Percentiles rank a stretch among this genome's conserved stretches.
Conservation (phyloP, 176 grass and related monocot genomes). For the Raddia guianensis region DNA sequence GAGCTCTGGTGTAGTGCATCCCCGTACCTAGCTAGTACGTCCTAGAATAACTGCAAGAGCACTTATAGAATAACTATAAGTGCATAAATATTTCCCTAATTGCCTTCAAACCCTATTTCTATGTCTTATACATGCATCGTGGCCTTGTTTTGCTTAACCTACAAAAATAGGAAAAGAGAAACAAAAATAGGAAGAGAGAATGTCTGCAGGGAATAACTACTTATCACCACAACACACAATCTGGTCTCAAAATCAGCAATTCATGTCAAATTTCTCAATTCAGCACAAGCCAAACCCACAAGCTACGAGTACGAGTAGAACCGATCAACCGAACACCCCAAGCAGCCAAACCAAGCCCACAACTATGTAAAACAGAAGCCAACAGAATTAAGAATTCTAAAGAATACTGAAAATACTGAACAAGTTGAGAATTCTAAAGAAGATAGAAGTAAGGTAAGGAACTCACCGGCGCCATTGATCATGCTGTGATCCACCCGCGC, state of each 20-base stretch:
- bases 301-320: too few species aligned
- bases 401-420: background rate
- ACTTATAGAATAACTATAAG: background rate
- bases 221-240: background rate
- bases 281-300: background rate
- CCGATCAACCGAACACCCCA: background rate
- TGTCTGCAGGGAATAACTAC: background rate
- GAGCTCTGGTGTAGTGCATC: background rate
- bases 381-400: constrained; percentile 18
- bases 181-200: constrained; percentile 1
- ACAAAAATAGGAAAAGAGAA: constrained; percentile 1
- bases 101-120: constrained; percentile 20
- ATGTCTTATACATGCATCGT: background rate
- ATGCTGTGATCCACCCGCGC: constrained; percentile 59
- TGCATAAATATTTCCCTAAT: background rate
- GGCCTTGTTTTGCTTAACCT: background rate
- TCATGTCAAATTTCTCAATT: constrained; percentile 11
- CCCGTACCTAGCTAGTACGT: background rate
- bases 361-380: constrained; percentile 24
- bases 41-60: background rate
- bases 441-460: background rate
- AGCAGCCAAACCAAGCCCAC: background rate
- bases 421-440: constrained; percentile 19
- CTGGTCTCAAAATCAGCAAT: background rate
- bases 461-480: constrained; percentile 77